These are phyloP conservation scores for Epichloe uncinata DNA, from an alignment of 2,329 filamentous ascomycete species.

Conservation along the genomic window DNA sequence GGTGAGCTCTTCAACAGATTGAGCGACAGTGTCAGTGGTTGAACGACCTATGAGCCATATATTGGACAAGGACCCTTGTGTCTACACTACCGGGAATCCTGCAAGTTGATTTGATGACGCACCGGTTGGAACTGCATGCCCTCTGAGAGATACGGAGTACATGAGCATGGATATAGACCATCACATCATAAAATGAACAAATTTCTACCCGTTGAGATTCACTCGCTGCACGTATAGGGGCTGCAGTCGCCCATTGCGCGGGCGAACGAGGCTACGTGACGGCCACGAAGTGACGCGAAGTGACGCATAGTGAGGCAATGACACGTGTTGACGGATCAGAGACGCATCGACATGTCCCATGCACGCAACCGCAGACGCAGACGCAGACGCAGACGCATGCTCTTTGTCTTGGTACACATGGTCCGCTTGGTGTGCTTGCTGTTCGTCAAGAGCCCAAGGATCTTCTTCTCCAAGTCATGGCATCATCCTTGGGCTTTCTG, in stretches of 20 bases:
- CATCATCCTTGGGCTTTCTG: background rate
- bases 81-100: background rate
- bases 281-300: background rate
- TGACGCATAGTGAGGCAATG: conserved; percentile 3
- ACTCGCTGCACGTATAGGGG: background rate
- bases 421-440: background rate
- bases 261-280: background rate
- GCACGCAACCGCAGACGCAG: background rate
- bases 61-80: background rate
- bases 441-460: background rate
- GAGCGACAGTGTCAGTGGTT: background rate
- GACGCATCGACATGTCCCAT: background rate
- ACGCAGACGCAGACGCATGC: background rate
- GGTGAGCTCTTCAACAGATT: background rate
- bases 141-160: background rate
- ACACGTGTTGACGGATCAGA: conserved; percentile 5
- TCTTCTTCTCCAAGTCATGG: background rate
- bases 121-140: background rate
- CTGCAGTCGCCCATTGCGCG: background rate
- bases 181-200: background rate
- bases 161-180: background rate
- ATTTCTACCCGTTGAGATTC: background rate
- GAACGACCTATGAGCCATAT: background rate
- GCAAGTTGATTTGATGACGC: background rate
- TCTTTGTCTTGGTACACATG: background rate